Base-by-base conservation (phyloP, 1,284 basidiomycete genomes). In the Rhodofomes roseus region DNA sequence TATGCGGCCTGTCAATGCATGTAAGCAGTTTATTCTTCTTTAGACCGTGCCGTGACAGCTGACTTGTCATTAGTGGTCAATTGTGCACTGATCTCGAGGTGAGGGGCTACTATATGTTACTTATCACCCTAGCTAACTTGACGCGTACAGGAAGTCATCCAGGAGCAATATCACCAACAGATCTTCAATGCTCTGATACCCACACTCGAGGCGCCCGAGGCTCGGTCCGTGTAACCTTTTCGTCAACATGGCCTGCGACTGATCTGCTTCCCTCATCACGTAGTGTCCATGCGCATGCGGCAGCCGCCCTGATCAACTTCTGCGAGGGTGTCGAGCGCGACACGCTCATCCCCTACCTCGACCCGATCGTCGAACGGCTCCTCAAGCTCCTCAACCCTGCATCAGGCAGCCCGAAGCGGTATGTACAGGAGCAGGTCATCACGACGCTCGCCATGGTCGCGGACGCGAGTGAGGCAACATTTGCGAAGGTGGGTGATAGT, bases 1-100 rank as follows among this genome's bases (percentile, higher is more conserved):
- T 90, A 87, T 69, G 92, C 90, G 1, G 91, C 93, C 43, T 91
- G 92, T 72, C 92, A 94, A 74, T 93, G 92, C 79, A 79, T 95
- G 90, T 92, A 77, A 70, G 85, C 80, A 23, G 4, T 4, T 23
- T 51, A 51, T n/a, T 18, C n/a, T 12, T 23, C 34, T 23, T 27
- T 57, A 64, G 36, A 54, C 14, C 22, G 40, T 60, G 44, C 6
- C 65, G 41, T 22, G 7, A 23, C 39, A 6, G n/a, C 41, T 44
- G 20, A 44, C 22, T 20, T 8, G 2, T 9, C 25, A 5, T 2
- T 14, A 91, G 89, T 55, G 90, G 92, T 0, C 90, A 93, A 67
- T 75, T 95, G 6, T 93, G 91, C 68, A 91, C 89, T 6, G 91
- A 93, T 74, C 79, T 93, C 53, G 89, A 92, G 75, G 89, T 90